These are phyloP conservation scores for Pseudogymnoascus sp. DNA, from an alignment of 2,329 filamentous ascomycete genomes.

Conservation along the genomic window DNA sequence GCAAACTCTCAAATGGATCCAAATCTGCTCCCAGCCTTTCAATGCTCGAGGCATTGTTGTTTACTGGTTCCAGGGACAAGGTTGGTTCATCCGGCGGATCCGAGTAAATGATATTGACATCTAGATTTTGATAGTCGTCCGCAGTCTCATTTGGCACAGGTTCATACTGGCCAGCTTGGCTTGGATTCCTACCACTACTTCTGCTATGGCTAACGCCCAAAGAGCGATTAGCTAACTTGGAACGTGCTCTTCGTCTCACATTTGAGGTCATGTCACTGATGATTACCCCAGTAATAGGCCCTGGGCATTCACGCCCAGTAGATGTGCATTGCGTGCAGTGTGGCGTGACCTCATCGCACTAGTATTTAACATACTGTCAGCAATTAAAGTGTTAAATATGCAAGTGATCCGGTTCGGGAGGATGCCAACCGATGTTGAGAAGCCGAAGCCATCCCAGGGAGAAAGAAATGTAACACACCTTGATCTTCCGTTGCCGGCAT, in stretches of 20 bases:
- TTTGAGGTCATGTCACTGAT: constrained; percentile 8
- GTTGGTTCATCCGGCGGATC: neutral
- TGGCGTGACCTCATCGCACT: constrained; percentile 8
- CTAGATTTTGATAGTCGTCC: neutral
- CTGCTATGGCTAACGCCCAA: neutral
- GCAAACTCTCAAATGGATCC: constrained; percentile 10
- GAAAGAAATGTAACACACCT: neutral
- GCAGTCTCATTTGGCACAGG: neutral
- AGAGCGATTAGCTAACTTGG: neutral
- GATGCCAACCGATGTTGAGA: neutral
- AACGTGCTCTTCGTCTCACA: neutral
- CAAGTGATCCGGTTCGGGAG: neutral
- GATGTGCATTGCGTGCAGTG: neutral
- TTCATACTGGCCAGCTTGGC: neutral
- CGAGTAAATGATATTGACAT: neutral
- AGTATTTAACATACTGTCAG: neutral
- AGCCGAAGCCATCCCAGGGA: neutral
- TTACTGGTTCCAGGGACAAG: neutral
- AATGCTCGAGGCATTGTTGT: neutral
- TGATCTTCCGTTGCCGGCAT: constrained; percentile 8
- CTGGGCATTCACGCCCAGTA: constrained; percentile 4
- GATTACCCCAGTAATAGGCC: constrained; percentile 7
- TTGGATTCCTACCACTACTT: neutral
- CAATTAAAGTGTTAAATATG: neutral
- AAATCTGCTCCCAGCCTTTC: neutral